These are phyloP conservation scores for Herpetospermum pedunculosum DNA, from an alignment of 306 rosid species.

Conservation along the genomic window DNA sequence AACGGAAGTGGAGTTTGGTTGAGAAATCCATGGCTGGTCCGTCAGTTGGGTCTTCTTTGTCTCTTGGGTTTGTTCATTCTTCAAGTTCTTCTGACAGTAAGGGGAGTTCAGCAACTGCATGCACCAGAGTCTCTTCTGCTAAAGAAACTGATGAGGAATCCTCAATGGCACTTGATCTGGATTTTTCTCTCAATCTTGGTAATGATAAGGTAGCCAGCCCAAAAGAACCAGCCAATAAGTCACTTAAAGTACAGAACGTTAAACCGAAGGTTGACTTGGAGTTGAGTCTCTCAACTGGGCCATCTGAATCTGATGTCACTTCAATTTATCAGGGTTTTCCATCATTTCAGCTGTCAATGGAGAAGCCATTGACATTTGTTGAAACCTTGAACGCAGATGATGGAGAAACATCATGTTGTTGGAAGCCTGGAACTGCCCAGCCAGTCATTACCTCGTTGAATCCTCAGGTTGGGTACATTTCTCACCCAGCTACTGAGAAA, in stretches of 20 bases:
- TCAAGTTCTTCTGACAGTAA: slow-evolving; percentile 83
- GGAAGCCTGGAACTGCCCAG: slow-evolving; percentile 36
- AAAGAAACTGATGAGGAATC: slow-evolving; percentile 86
- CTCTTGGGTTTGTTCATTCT: slow-evolving; percentile 72
- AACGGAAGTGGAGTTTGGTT: slow-evolving; percentile 65
- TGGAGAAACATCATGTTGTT: slow-evolving; percentile 44
- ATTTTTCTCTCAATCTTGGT: slow-evolving; percentile 59
- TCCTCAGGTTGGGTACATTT: slow-evolving; percentile 23
- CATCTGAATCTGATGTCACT: slow-evolving; percentile 60
- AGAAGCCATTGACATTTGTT: slow-evolving; percentile 24
- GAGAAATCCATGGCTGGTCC: slow-evolving; percentile 38
- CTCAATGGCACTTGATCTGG: slow-evolving; percentile 67
- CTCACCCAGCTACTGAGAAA: slow-evolving; percentile 31
- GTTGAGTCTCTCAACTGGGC: slow-evolving; percentile 69
- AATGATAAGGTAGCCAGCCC: slow-evolving; percentile 46
- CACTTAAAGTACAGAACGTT: slow-evolving; percentile 25
- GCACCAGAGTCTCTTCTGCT: slow-evolving; percentile 77
- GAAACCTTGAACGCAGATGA: slow-evolving; percentile 43
- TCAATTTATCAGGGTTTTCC: slow-evolving; percentile 30
- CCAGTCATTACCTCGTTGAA: slow-evolving; percentile 24
- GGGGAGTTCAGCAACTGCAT: slow-evolving; percentile 77
- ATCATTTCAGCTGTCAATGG: slow-evolving; percentile 35
- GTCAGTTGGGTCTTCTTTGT: slow-evolving; percentile 51
- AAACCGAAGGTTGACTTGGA: slow-evolving; percentile 62
- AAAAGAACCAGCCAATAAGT: slow-evolving; percentile 31